Evolutionary conservation across 345 rosid species (phyloP).

Genomic region (Pugionium cornutum): DNA sequence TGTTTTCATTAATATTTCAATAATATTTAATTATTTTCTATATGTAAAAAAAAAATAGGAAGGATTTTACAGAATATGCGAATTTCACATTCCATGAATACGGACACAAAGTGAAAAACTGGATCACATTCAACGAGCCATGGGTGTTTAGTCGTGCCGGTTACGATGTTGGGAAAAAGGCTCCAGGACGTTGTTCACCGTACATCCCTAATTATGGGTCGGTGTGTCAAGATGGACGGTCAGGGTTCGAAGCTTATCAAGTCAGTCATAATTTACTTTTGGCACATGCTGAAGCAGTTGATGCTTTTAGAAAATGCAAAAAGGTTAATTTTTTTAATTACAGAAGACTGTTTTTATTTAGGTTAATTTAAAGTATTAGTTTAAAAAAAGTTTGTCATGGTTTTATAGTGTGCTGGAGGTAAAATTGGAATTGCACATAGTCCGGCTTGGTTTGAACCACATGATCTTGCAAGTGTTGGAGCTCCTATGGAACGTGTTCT

Average conservation of each 20-base stretch:
- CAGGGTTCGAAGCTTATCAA: conserved; percentile 30
- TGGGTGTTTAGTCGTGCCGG: conserved; percentile 28
- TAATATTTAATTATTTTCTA: too few species aligned
- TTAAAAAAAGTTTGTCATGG: too few species aligned
- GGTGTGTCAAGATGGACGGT: conserved; percentile 31
- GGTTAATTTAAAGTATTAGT: too few species aligned
- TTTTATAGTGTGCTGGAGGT: conserved; percentile 20
- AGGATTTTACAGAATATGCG: conserved; percentile 23
- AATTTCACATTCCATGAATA: conserved; percentile 24
- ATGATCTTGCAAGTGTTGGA: conserved; percentile 21
- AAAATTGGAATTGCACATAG: conserved; percentile 32
- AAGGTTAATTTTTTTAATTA: neutral
- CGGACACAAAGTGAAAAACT: conserved; percentile 51
- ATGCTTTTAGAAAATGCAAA: conserved; percentile 23
- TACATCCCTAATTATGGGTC: neutral
- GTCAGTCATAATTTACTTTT: conserved; percentile 32
- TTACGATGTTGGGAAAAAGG: conserved; percentile 32
- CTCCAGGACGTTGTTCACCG: conserved; percentile 40
- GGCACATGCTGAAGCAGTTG: conserved; percentile 34
- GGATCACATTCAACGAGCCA: conserved; percentile 54
- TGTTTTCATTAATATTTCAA: too few species aligned
- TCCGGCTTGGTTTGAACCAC: conserved; percentile 34
- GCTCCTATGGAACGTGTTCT: conserved; percentile 22
- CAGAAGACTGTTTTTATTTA: too few species aligned
- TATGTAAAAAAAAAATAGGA: neutral